Conservation (phyloP, 2,329 filamentous ascomycete genomes). For the Fusarium algeriense region DNA sequence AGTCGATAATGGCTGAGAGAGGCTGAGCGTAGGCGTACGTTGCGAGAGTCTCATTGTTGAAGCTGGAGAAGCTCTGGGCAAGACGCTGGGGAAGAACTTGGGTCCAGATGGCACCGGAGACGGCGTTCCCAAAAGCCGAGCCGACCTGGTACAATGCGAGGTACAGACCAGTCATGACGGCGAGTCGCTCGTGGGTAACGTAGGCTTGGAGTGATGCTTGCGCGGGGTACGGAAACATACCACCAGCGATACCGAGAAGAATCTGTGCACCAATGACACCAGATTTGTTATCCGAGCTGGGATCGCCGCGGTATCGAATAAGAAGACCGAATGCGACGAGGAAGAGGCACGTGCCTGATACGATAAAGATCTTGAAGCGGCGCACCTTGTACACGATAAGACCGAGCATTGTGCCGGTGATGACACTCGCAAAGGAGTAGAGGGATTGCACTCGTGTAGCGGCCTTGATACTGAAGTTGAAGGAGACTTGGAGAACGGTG, state of each 20-base stretch:
- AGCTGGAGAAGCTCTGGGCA: slow-evolving; percentile 48
- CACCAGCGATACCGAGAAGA: slow-evolving; percentile 72
- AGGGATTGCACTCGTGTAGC: slow-evolving; percentile 71
- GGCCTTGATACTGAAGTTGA: slow-evolving; percentile 67
- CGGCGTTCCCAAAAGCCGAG: slow-evolving; percentile 69
- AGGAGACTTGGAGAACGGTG: slow-evolving; percentile 71
- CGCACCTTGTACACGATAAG: slow-evolving; percentile 68
- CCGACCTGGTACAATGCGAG: slow-evolving; percentile 74
- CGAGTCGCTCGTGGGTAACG: slow-evolving; percentile 65
- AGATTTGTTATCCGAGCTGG: slow-evolving; percentile 56
- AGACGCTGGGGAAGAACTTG: slow-evolving; percentile 66
- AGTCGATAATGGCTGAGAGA: slow-evolving; percentile 50
- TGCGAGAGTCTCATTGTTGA: slow-evolving; percentile 55
- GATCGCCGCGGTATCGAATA: slow-evolving; percentile 71
- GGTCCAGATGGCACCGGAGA: slow-evolving; percentile 73
- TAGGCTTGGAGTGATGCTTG: slow-evolving; percentile 60
- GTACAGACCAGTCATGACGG: slow-evolving; percentile 73
- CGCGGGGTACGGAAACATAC: slow-evolving; percentile 68
- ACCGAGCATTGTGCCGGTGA: slow-evolving; percentile 68
- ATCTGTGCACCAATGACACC: slow-evolving; percentile 74
- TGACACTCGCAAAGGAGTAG: slow-evolving; percentile 69
- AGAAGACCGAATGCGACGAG: slow-evolving; percentile 74
- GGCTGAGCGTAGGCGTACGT: slow-evolving; percentile 53
- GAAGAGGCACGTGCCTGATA: slow-evolving; percentile 70
- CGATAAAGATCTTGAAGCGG: slow-evolving; percentile 73